phyloP scores from a whole-genome alignment of 345 rosid species.

The Aurinia saxatilis region DNA sequence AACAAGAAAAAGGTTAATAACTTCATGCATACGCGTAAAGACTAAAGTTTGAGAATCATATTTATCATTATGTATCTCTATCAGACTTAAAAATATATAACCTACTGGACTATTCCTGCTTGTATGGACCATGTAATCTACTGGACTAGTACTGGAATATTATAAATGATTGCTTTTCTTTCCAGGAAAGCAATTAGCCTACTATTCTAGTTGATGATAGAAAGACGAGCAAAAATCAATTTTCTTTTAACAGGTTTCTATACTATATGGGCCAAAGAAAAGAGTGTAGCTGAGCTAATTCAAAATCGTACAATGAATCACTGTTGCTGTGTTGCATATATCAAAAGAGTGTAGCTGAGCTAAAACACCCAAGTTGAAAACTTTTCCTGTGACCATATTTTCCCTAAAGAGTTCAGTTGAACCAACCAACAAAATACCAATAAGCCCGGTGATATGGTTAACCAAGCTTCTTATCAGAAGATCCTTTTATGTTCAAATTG shows the following conservation, averaged over 20 bases:
- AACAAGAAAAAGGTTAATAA: conserved; percentile 1
- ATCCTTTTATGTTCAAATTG: conserved; percentile 77
- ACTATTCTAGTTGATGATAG: too few relatives aligned
- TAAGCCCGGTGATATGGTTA: conserved; percentile 8
- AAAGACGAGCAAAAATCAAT: too few relatives aligned
- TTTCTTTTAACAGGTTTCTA: too few relatives aligned
- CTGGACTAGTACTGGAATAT: too few relatives aligned
- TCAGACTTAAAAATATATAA: background rate
- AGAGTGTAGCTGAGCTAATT: background rate
- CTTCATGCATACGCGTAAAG: conserved; percentile 19
- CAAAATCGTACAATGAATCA: conserved; percentile 5
- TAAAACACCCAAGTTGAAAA: background rate
- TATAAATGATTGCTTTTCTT: too few relatives aligned
- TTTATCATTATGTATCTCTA: background rate
- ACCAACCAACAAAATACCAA: conserved; percentile 11
- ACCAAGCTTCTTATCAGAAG: conserved; percentile 70
- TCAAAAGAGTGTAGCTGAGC: background rate
- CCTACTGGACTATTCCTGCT: too few relatives aligned
- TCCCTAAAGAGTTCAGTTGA: background rate
- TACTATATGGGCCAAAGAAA: background rate
- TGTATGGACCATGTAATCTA: too few relatives aligned
- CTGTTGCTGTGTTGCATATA: background rate
- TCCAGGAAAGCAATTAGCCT: too few relatives aligned
- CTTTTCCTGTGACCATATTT: conserved; percentile 9
- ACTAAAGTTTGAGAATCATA: conserved; percentile 4